Evolutionary conservation across 176 grass and related monocot species (phyloP).

Genomic region (Lolium rigidum): DNA sequence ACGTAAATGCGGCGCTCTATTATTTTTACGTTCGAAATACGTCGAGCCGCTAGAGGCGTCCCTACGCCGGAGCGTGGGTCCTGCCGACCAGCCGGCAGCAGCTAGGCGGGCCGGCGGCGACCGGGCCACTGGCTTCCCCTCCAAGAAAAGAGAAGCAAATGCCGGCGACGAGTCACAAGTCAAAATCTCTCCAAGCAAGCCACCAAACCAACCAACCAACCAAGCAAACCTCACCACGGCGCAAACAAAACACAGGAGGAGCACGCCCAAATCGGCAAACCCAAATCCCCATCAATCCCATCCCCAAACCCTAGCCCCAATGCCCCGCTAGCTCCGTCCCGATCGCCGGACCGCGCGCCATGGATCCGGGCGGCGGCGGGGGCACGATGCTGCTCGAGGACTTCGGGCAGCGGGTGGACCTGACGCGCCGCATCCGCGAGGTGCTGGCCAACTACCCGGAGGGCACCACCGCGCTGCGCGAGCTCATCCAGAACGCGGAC

Average conservation of each 20-base stretch:
- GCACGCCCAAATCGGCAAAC: constrained; percentile 42
- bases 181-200: constrained; percentile 5
- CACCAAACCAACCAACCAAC: neutral
- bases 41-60: too few relatives aligned
- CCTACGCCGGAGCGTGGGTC: too few relatives aligned
- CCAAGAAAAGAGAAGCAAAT: neutral
- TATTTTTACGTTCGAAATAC: too few relatives aligned
- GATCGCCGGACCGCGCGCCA: constrained; percentile 18
- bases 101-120: too few relatives aligned
- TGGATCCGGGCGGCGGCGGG: constrained; percentile 25
- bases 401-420: constrained; percentile 91
- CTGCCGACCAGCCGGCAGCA: too few relatives aligned
- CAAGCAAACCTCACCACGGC: neutral
- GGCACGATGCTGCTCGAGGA: constrained; percentile 73
- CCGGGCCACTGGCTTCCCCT: too few relatives aligned
- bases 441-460: constrained; percentile 92
- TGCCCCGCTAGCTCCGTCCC: constrained; percentile 30
- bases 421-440: constrained; percentile 92
- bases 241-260: neutral
- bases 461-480: constrained; percentile 86
- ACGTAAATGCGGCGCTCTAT: too few relatives aligned
- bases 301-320: constrained; percentile 38
- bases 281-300: neutral
- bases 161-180: constrained; percentile 18
- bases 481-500: constrained; percentile 95